Conservation (phyloP, 2,329 filamentous ascomycete species). For the Colletotrichum tropicicola region DNA sequence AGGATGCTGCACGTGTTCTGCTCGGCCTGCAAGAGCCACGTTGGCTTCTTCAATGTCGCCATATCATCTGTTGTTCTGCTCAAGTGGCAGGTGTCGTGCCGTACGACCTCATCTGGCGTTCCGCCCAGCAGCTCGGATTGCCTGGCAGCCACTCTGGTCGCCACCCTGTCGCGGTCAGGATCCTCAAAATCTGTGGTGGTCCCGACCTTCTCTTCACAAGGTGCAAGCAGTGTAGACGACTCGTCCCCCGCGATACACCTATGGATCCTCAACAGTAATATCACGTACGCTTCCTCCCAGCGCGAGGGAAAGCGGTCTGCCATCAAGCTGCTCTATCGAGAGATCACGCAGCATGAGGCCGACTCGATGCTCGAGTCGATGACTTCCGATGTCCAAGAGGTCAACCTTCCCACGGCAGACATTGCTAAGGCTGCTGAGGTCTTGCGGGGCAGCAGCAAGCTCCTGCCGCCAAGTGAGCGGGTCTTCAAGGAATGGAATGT, state of each 20-base stretch:
- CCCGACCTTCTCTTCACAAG: conserved; percentile 40
- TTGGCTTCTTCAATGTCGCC: conserved; percentile 58
- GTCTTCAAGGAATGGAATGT: conserved; percentile 74
- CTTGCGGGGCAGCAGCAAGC: conserved; percentile 56
- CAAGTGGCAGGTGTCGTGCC: conserved; percentile 65
- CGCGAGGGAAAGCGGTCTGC: conserved; percentile 44
- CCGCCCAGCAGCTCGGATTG: conserved; percentile 57
- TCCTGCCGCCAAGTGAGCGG: conserved; percentile 65
- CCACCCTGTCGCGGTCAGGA: conserved; percentile 64
- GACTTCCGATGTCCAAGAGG: conserved; percentile 66
- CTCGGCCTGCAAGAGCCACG: conserved; percentile 50
- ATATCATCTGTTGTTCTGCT: conserved; percentile 59
- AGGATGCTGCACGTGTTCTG: conserved; percentile 55
- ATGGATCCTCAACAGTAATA: conserved; percentile 66
- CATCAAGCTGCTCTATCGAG: conserved; percentile 63
- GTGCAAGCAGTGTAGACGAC: not conserved
- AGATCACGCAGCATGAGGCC: conserved; percentile 52
- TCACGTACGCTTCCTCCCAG: conserved; percentile 58
- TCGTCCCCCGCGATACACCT: conserved; percentile 47
- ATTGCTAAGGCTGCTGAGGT: conserved; percentile 53
- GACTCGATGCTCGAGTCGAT: conserved; percentile 59
- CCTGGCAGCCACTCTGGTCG: conserved; percentile 60
- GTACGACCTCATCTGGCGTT: conserved; percentile 35
- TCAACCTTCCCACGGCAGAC: conserved; percentile 60
- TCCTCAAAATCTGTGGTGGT: conserved; percentile 65